A percentile compares a stretch with the other conserved stretches of the same genome.
These are phyloP conservation scores for Mycogone perniciosa DNA, from an alignment of 2,329 filamentous ascomycete species.

Conservation along the genomic window DNA sequence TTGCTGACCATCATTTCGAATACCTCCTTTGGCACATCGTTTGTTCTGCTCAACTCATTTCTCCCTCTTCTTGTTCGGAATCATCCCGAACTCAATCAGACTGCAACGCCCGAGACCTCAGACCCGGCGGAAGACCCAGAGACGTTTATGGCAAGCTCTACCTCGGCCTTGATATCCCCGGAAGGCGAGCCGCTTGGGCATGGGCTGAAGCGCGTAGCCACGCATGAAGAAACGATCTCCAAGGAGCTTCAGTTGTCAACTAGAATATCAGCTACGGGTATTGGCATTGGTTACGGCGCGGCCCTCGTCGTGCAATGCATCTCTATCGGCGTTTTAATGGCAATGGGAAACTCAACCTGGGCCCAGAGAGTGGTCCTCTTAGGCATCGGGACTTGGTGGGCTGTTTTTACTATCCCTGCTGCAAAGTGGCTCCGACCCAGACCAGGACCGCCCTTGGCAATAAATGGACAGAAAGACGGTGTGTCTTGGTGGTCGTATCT, in stretches of 20 bases:
- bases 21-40: slow-evolving; percentile 89
- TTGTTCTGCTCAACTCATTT: slow-evolving; percentile 93
- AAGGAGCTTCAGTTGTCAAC: slow-evolving; percentile 76
- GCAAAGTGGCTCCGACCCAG: slow-evolving; percentile 82
- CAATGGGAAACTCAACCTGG: slow-evolving; percentile 71
- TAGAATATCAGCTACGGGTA: slow-evolving; percentile 83
- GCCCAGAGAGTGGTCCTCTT: slow-evolving; percentile 83
- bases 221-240: slow-evolving; percentile 48
- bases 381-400: slow-evolving; percentile 87
- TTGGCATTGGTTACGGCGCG: slow-evolving; percentile 88
- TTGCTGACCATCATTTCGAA: slow-evolving; percentile 85
- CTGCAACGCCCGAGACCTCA: slow-evolving; percentile 22
- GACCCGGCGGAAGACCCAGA: slow-evolving; percentile 26
- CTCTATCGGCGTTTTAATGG: slow-evolving; percentile 69
- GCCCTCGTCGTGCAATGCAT: slow-evolving; percentile 78
- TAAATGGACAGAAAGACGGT: slow-evolving; percentile 30
- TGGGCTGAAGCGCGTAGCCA: slow-evolving; percentile 33
- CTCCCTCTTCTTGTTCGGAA: slow-evolving; percentile 84
- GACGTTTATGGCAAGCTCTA: slow-evolving; percentile 33
- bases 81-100: slow-evolving; percentile 53
- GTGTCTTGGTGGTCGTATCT: slow-evolving; percentile 63
- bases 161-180: slow-evolving; percentile 40
- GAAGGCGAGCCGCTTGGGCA: slow-evolving; percentile 19
- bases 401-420: slow-evolving; percentile 80
- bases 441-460: slow-evolving; percentile 73